These are phyloP conservation scores for Anthoceros angustus DNA, from an alignment of 225 moss, liverwort and hornwort genomes.

Conservation along the genomic window DNA sequence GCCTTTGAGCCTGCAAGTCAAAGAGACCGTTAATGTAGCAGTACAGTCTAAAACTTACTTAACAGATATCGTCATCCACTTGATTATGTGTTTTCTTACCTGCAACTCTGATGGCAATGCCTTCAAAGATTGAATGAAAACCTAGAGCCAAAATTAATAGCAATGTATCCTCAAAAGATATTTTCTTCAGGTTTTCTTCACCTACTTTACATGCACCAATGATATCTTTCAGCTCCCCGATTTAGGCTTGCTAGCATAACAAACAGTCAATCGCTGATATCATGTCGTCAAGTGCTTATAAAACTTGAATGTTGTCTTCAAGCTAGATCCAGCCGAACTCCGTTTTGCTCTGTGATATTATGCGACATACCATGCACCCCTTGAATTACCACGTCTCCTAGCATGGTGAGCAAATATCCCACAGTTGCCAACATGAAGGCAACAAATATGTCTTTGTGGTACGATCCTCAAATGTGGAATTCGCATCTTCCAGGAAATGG, in stretches of 20 bases:
- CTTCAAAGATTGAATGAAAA: conserved; percentile 87
- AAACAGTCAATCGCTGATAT: too few relatives aligned
- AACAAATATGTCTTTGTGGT: conserved; percentile 30
- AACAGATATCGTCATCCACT: background rate
- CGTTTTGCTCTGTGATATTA: conserved; percentile 4
- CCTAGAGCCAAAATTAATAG: conserved; percentile 63
- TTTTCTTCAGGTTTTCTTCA: too few relatives aligned
- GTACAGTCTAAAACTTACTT: background rate
- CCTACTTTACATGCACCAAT: too few relatives aligned
- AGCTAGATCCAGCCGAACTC: conserved; percentile 21
- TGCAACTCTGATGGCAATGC: conserved; percentile 77
- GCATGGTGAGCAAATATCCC: conserved; percentile 67
- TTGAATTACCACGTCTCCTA: conserved; percentile 53
- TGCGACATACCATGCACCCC: conserved; percentile 12
- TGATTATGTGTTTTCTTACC: conserved; percentile 7
- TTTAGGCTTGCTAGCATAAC: too few relatives aligned
- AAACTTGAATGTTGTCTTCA: too few relatives aligned
- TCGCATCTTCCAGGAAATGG: conserved; percentile 57
- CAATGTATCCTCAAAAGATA: conserved; percentile 48
- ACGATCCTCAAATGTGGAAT: conserved; percentile 25
- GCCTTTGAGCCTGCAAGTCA: conserved; percentile 27
- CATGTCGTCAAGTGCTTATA: too few relatives aligned
- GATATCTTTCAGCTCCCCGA: too few relatives aligned
- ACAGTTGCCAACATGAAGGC: conserved; percentile 62
- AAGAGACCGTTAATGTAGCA: background rate